Percentiles rank a stretch among this genome's conserved stretches.
Evolutionary conservation across 441 rosid genomes (phyloP).

Genomic region (Euphorbia celastroides): DNA sequence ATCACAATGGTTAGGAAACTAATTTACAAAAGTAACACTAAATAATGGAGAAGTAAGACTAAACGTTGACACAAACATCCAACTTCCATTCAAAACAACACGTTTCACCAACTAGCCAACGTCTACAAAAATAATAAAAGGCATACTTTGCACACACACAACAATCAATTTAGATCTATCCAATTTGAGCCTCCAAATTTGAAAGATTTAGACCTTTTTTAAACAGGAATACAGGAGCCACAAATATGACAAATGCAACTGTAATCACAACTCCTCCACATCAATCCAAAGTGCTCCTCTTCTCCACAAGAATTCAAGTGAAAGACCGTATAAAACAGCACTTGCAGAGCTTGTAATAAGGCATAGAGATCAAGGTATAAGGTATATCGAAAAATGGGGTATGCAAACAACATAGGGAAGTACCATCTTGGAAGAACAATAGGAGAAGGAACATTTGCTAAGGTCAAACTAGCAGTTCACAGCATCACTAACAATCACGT

Average conservation of each 20-base stretch:
- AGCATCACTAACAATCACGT: slow-evolving; percentile 45
- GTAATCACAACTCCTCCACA: slow-evolving; percentile 7
- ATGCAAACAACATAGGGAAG: slow-evolving; percentile 52
- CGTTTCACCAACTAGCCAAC: slow-evolving; percentile 27
- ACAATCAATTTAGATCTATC: neutral
- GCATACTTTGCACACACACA: slow-evolving; percentile 11
- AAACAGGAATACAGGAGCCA: slow-evolving; percentile 7
- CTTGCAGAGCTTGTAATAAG: slow-evolving; percentile 15
- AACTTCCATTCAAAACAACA: slow-evolving; percentile 41
- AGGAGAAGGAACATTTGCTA: slow-evolving; percentile 90
- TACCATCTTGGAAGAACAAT: slow-evolving; percentile 63
- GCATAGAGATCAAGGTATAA: slow-evolving; percentile 5
- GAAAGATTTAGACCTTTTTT: neutral
- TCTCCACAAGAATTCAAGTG: slow-evolving; percentile 14
- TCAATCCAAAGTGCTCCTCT: neutral
- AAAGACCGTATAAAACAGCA: slow-evolving; percentile 25
- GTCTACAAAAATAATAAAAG: slow-evolving; percentile 19
- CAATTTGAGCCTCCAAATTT: neutral
- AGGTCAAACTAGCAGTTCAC: slow-evolving; percentile 80
- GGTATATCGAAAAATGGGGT: slow-evolving; percentile 33
- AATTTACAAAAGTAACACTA: neutral
- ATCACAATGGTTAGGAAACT: neutral
- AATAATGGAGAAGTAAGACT: neutral
- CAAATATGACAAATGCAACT: slow-evolving; percentile 18
- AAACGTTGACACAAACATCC: slow-evolving; percentile 4